Evolutionary conservation across 192 early-diverging fungal genomes (phyloP), one percentile per base, ranked within the genome.

Genomic region (Geosiphon pyriformis): DNA sequence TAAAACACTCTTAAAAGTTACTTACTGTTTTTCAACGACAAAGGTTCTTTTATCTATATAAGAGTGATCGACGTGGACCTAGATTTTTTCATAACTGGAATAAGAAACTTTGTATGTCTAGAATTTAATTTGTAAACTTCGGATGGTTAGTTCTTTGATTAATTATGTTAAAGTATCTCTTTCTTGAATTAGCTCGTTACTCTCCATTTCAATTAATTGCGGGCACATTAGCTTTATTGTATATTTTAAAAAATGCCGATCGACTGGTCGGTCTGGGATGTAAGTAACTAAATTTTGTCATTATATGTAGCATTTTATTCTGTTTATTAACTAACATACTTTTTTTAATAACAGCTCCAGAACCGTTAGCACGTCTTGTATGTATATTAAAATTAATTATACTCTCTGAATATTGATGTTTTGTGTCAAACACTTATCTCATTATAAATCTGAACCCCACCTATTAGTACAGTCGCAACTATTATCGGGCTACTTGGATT

Each of bases 401-500:
- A 23, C 2, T 51, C 4, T 37, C 29, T 4, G 3, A 49, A 49
- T 32, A 23, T 26, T 66, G 54, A n/a, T 8, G 31, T 30, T 37
- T 49, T 51, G 29, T 18, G 25, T 17, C n/a, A 42, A 23, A 25
- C 22, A 35, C 22, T 60, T 51, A 37, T 48, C 20, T 65, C 55
- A 31, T 68, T 46, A 18, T 10, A 30, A 52, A n/a, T 66, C 37
- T 37, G 20, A 47, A 63, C n/a, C 29, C 33, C 34, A 65, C 4
- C 12, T n/a, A 50, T 53, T 78, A 88, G 80, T 98, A 98, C 78
- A 93, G 88, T 35, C 83, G 87, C 12, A 92, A 84, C 74, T 98
- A 91, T 74, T 96, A 91, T 68, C 85, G 95, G 17, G 91, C 91
- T 12, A 87, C 94, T 0, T 95, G 92, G 89, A 74, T 96, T 33